Evolutionary conservation across 1,139 yeast genomes (phyloP).

Genomic region (Nadsonia commutata): DNA sequence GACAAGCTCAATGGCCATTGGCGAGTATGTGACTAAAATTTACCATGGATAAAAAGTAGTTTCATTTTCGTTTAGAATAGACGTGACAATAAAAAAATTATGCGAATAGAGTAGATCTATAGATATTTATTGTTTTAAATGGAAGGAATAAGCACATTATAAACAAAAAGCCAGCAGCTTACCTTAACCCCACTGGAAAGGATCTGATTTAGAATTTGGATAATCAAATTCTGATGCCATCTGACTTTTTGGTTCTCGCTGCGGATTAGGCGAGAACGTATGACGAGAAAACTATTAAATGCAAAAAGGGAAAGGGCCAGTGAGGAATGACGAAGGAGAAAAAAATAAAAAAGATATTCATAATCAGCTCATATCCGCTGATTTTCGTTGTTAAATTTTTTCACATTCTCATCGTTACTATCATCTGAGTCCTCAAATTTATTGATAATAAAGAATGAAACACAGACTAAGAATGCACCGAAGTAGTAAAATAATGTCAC

Average conservation of each 20-base stretch:
- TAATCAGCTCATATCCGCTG: neutral
- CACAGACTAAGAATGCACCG: constrained; percentile 69
- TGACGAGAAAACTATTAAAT: neutral
- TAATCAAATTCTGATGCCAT: no score
- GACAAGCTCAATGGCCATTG: constrained; percentile 72
- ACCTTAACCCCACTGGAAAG: no score
- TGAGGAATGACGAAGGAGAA: neutral
- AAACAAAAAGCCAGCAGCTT: no score
- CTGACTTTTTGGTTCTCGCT: no score
- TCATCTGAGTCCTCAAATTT: constrained; percentile 40
- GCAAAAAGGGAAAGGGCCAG: neutral
- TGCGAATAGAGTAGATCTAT: no score
- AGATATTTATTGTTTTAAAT: no score
- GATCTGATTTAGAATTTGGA: no score
- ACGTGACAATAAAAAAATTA: no score
- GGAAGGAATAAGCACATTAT: no score
- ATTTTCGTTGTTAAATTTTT: neutral
- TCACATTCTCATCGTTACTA: neutral
- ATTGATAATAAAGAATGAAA: constrained; percentile 74
- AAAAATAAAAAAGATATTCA: neutral
- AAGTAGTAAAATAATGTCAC: constrained; percentile 49
- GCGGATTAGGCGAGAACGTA: no score
- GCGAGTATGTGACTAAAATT: constrained; percentile 39
- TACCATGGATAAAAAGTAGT: constrained; percentile 1
- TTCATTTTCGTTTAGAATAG: no score